Evolutionary conservation across 768 basidiomycete species (phyloP).

Genomic region (Kwoniella sp.): DNA sequence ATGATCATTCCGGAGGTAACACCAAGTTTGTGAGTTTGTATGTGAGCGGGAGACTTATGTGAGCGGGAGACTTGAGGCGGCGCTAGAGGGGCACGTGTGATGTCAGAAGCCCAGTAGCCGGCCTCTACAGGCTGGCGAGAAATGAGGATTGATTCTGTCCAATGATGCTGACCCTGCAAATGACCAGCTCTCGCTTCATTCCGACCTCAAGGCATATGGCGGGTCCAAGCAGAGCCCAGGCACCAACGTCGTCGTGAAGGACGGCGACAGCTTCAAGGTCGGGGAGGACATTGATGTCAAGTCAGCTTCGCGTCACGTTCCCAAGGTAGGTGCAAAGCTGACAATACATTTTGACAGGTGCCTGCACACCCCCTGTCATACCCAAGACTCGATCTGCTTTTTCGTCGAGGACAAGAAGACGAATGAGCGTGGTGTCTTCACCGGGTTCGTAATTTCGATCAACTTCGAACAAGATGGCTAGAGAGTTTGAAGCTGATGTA

Average conservation of each 20-base stretch:
- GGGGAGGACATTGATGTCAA: conserved; percentile 52
- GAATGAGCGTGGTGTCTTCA: conserved; percentile 73
- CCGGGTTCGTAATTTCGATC: conserved; percentile 56
- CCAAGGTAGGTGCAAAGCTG: conserved; percentile 36
- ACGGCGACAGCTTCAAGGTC: conserved; percentile 74
- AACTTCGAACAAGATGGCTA: background rate
- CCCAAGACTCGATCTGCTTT: conserved; percentile 93
- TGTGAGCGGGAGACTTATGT: background rate
- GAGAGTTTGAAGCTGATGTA: background rate
- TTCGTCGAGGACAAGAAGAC: conserved; percentile 59
- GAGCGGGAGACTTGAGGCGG: background rate
- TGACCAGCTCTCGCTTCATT: conserved; percentile 40
- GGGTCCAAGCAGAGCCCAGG: conserved; percentile 69
- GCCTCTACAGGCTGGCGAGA: no score
- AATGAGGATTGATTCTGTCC: background rate
- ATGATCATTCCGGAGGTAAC: conserved; percentile 86
- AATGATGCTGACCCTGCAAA: background rate
- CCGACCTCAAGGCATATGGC: conserved; percentile 67
- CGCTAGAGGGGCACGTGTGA: background rate
- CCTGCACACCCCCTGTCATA: conserved; percentile 86
- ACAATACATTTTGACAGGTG: conserved; percentile 53
- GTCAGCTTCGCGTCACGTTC: conserved; percentile 15
- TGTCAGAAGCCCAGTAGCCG: background rate
- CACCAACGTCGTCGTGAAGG: conserved; percentile 68
- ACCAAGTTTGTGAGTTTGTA: conserved; percentile 54